phyloP scores from a whole-genome alignment of 148 eudicot species.

The Bassia scoparia region DNA sequence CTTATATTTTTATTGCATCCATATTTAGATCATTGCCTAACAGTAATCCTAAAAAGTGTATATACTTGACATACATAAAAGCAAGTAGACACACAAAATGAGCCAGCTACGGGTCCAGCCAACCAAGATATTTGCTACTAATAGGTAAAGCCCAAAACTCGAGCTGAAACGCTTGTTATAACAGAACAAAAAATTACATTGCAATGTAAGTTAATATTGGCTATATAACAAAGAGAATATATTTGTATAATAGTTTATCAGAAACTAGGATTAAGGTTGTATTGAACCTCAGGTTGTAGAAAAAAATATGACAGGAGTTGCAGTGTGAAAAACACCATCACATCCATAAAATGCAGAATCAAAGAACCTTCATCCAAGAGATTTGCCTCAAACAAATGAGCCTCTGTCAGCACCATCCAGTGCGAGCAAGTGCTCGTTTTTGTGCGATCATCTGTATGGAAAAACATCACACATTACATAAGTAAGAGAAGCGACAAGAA shows the following conservation, averaged over 20 bases:
- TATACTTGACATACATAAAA: too few species aligned
- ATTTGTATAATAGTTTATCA: constrained; percentile 22
- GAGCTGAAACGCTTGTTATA: not conserved
- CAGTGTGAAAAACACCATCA: constrained; percentile 40
- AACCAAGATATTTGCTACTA: too few species aligned
- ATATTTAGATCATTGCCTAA: too few species aligned
- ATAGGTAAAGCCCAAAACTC: not conserved
- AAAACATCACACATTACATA: not conserved
- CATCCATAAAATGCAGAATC: constrained; percentile 35
- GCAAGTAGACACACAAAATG: too few species aligned
- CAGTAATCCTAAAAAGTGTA: too few species aligned
- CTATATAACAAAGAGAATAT: not conserved
- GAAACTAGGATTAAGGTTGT: constrained; percentile 17
- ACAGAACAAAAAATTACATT: not conserved
- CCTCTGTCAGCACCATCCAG: constrained; percentile 41
- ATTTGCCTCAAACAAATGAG: constrained; percentile 40
- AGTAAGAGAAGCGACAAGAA: not conserved
- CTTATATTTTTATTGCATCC: too few species aligned
- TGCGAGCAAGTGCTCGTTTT: constrained; percentile 37
- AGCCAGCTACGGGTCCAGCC: too few species aligned
- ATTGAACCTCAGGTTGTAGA: constrained; percentile 30
- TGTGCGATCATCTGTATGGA: constrained; percentile 27
- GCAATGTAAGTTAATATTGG: constrained; percentile 19
- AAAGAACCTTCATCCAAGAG: constrained; percentile 33
- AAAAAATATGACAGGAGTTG: constrained; percentile 29